Evolutionary conservation across 768 basidiomycete genomes (phyloP), one percentile per base, ranked within the genome.

Genomic region (Filobasidium wieringae): DNA sequence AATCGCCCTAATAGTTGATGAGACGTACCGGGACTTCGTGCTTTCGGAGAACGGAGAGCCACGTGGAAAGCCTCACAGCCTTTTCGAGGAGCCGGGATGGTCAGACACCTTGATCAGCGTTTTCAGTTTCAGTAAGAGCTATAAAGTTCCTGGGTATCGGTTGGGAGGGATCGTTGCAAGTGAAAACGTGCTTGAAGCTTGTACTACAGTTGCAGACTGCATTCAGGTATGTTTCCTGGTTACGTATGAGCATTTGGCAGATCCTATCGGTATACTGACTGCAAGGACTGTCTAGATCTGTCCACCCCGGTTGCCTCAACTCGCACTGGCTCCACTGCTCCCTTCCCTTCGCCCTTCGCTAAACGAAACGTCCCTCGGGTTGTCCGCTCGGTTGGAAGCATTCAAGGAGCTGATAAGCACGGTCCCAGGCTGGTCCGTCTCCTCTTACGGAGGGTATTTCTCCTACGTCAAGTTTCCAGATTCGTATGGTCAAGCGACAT

Each of bases 11-110:
- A 78, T 90, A 34, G 50, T 92, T n/a, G 88, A 92, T 72, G 87
- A 89, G 73, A 90, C 88, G 1, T 92, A 92, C 72, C 80, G 87
- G 12, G 87, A 90, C 68, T 88, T 90, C 66, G 74, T 83, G 40
- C 79, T n/a, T 61, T 5, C 36, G 12, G 3, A 51, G 33, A 31
- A 36, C 12, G 51, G 51, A 59, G 40, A 27, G 24, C 40, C 27
- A 45, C 30, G 43, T 31, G 64, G 64, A 0, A 59, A 60, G 31
- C 74, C 72, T 4, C 74, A 75, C 60, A 41, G 32, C 32, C 57
- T 75, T 56, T 75, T 74, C 53, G 62, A 64, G 37, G 34, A 64
- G 49, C 73, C 74, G 68, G 71, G 74, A 26, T 89, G 87, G 87
- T 76, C 84, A 22, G 69, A 70, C 0, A 80, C 78, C 53, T 63